Evolutionary conservation across 2,329 filamentous ascomycete species (phyloP).

Genomic region (Mollisia scopiformis): DNA sequence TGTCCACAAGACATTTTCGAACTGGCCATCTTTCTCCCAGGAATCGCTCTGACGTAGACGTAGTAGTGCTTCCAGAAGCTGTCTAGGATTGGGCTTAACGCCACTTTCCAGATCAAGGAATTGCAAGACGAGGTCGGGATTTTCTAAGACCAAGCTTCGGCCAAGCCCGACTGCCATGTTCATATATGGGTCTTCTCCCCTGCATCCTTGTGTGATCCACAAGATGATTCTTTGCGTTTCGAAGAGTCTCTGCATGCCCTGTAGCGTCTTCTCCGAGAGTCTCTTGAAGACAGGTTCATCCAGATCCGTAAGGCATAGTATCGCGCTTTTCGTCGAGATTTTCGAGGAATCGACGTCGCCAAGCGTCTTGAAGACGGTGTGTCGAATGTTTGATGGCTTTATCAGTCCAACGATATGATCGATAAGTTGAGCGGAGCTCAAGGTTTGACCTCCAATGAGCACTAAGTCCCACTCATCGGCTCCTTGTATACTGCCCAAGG

Average conservation of each 20-base stretch:
- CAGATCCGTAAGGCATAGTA: constrained; percentile 7
- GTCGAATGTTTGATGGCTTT: too few species aligned
- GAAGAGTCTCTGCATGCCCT: constrained; percentile 4
- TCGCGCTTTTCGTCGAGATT: constrained; percentile 1
- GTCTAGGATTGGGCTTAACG: background rate
- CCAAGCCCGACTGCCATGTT: constrained; percentile 20
- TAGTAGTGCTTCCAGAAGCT: constrained; percentile 18
- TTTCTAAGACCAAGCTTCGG: constrained; percentile 13
- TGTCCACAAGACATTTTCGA: constrained; percentile 17
- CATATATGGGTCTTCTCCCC: constrained; percentile 18
- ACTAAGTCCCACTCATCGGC: too few species aligned
- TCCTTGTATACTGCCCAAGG: too few species aligned
- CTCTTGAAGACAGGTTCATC: constrained; percentile 10
- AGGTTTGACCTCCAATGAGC: background rate
- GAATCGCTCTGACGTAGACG: constrained; percentile 3
- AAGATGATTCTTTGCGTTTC: constrained; percentile 14
- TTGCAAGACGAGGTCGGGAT: constrained; percentile 17
- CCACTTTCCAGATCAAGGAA: constrained; percentile 20
- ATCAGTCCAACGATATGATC: background rate
- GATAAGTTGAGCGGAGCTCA: background rate
- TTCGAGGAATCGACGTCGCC: background rate
- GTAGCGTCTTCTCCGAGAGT: background rate
- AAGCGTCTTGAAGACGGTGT: too few species aligned
- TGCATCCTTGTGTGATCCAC: constrained; percentile 24
- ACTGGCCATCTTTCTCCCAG: background rate